These are phyloP conservation scores for Pyrus pyrifolia DNA, from an alignment of 306 rosid species.

Conservation along the genomic window DNA sequence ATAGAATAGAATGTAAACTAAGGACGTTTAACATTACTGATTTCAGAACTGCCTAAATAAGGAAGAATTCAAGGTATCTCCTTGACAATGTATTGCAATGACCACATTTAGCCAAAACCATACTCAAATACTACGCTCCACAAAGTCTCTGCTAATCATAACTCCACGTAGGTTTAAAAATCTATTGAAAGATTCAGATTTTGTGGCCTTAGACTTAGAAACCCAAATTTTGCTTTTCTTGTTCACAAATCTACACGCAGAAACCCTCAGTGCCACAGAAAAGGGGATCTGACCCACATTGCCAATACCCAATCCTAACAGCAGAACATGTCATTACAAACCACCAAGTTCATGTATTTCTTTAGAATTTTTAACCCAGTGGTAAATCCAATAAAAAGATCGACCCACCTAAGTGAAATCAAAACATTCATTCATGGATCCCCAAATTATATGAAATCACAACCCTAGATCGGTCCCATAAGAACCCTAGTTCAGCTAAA, in stretches of 20 bases:
- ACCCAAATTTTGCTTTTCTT: not conserved
- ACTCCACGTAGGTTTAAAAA: not conserved
- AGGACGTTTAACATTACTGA: not conserved
- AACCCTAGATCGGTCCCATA: slow-evolving; percentile 21
- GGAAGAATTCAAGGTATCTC: not conserved
- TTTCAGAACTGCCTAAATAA: not conserved
- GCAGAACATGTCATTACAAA: not conserved
- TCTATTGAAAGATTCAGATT: not conserved
- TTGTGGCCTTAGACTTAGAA: not conserved
- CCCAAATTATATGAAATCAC: not conserved
- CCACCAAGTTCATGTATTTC: not conserved
- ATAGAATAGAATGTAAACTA: not conserved
- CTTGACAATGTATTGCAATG: not conserved
- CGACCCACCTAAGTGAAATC: not conserved
- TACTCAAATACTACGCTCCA: not conserved
- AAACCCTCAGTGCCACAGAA: not conserved
- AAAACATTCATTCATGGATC: slow-evolving; percentile 5
- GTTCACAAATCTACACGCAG: not conserved
- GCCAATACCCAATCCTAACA: not conserved
- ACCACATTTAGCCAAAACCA: not conserved
- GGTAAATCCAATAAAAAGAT: not conserved
- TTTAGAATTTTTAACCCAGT: not conserved
- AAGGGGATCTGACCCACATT: not conserved
- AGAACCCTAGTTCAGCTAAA: slow-evolving; percentile 17
- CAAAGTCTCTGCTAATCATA: too few relatives aligned